These are phyloP conservation scores for Coemansia sp. DNA, from an alignment of 192 early-diverging fungal species.

Conservation along the genomic window DNA sequence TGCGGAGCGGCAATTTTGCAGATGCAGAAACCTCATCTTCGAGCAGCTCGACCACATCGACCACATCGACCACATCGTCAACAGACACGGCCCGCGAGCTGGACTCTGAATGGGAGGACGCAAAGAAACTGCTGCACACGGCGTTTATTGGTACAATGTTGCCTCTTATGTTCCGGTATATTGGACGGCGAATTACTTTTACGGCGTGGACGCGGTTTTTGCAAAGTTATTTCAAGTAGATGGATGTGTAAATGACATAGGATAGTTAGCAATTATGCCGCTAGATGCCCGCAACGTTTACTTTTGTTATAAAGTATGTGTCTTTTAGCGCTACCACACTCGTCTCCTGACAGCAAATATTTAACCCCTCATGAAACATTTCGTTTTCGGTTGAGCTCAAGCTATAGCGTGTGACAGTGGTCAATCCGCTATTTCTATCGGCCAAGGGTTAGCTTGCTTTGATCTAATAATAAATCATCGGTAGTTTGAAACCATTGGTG, in stretches of 20 bases:
- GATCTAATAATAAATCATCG: too few species aligned
- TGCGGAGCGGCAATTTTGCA: constrained; percentile 24
- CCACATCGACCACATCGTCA: neutral
- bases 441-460: too few species aligned
- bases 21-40: neutral
- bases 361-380: too few species aligned
- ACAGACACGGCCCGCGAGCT: neutral
- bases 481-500: too few species aligned
- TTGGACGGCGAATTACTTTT: constrained; percentile 42
- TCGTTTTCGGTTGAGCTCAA: too few species aligned
- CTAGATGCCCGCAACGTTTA: too few species aligned
- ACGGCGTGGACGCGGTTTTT: constrained; percentile 38
- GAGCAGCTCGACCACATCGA: neutral
- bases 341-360: too few species aligned
- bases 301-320: too few species aligned
- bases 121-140: constrained; percentile 39
- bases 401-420: too few species aligned
- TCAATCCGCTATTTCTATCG: too few species aligned
- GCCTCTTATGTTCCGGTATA: constrained; percentile 39
- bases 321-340: too few species aligned
- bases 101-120: constrained; percentile 51
- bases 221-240: constrained; percentile 24
- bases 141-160: constrained; percentile 43
- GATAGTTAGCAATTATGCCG: too few species aligned
- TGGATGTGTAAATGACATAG: neutral